Percentiles rank a stretch among this genome's conserved stretches.
phyloP scores from a whole-genome alignment of 371 early-diverging fungal genomes.

The Lichtheimia hyalospora region DNA sequence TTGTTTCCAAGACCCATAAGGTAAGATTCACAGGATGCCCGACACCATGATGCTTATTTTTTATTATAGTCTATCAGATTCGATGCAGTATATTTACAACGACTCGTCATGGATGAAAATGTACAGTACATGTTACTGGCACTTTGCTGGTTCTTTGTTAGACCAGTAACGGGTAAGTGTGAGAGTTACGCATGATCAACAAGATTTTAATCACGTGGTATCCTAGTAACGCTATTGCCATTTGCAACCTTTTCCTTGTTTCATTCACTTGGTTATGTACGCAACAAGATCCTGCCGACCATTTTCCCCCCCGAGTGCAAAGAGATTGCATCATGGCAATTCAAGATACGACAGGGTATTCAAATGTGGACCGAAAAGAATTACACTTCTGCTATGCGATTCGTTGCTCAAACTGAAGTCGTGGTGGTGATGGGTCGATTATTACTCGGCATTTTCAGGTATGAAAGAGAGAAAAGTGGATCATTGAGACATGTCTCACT shows the following conservation, averaged over 20 bases:
- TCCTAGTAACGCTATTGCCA: constrained; percentile 77
- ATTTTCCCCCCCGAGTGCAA: constrained; percentile 48
- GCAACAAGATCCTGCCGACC: constrained; percentile 72
- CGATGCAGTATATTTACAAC: constrained; percentile 63
- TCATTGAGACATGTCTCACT: background rate
- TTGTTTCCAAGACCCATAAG: constrained; percentile 84
- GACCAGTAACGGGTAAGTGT: constrained; percentile 69
- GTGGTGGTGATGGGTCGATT: constrained; percentile 73
- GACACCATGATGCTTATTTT: background rate
- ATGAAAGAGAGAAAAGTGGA: constrained; percentile 15
- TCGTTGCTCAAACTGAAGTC: constrained; percentile 81
- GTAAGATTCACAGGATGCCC: constrained; percentile 34
- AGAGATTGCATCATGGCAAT: constrained; percentile 30
- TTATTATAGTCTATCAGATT: constrained; percentile 43
- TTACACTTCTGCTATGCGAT: constrained; percentile 69
- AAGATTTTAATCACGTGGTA: background rate
- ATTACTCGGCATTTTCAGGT: constrained; percentile 66
- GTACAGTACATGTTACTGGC: constrained; percentile 86
- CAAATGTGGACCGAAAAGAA: constrained; percentile 69
- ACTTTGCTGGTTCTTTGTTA: constrained; percentile 71
- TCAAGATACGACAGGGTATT: constrained; percentile 55
- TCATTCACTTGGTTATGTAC: constrained; percentile 78
- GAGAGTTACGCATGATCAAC: no score
- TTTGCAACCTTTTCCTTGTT: constrained; percentile 83
- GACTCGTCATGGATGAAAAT: constrained; percentile 83